These are phyloP conservation scores for Lactarius evosmus DNA, from an alignment of 768 basidiomycete species.

Conservation along the genomic window DNA sequence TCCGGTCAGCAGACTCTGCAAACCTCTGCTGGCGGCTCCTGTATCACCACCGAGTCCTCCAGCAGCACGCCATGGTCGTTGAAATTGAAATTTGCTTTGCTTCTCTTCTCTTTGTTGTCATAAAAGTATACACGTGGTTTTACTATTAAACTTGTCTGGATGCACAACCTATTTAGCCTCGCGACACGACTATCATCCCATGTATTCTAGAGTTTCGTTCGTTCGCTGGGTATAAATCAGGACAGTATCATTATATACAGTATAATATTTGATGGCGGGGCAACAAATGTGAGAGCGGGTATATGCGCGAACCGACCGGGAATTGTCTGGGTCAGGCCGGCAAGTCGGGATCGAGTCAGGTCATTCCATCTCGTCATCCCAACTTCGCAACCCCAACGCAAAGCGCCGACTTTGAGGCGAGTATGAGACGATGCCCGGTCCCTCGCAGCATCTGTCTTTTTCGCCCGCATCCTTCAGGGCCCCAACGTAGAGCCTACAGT, in stretches of 20 bases:
- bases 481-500: conserved; percentile 12
- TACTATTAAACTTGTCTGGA: conserved; percentile 6
- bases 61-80: conserved; percentile 28
- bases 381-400: background rate
- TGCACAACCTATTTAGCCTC: conserved; percentile 3
- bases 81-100: background rate
- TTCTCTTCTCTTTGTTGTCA: background rate
- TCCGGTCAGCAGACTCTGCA: conserved; percentile 40
- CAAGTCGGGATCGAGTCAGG: background rate
- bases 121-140: conserved; percentile 18
- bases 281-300: background rate
- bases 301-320: background rate
- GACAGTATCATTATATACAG: conserved; percentile 24
- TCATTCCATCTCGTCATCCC: background rate
- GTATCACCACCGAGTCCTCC: conserved; percentile 22
- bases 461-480: background rate
- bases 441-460: conserved; percentile 12
- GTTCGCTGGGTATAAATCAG: background rate
- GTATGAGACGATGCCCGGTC: conserved; percentile 21
- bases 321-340: background rate
- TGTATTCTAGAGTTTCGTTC: conserved; percentile 17
- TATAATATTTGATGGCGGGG: conserved; percentile 2
- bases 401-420: background rate
- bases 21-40: conserved; percentile 26
- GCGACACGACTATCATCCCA: conserved; percentile 2